Percentiles rank a stretch among this genome's conserved stretches.
Conservation (phyloP, 1,284 basidiomycete species). For the Moesziomyces sp. region DNA sequence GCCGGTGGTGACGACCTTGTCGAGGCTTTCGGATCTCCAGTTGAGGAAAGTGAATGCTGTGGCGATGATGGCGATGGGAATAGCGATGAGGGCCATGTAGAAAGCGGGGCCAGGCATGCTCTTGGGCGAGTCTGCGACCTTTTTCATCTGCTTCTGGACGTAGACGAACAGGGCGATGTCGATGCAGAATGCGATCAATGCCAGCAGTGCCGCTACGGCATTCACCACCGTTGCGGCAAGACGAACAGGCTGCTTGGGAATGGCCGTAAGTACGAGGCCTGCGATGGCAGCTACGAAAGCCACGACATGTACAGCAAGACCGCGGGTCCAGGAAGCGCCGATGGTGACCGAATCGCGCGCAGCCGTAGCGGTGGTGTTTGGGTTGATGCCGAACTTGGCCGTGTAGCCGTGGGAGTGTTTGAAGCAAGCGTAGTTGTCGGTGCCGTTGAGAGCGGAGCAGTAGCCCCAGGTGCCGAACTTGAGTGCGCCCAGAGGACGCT, state of each 20-base stretch:
- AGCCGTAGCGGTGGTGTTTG: conserved; percentile 8
- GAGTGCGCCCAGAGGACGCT: conserved; percentile 16
- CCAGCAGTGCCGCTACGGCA: conserved; percentile 12
- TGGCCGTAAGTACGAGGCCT: conserved; percentile 26
- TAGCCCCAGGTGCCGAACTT: conserved; percentile 50
- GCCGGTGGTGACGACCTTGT: conserved; percentile 12
- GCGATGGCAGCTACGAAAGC: conserved; percentile 32
- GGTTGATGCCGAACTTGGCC: conserved; percentile 32
- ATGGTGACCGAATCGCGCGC: conserved; percentile 22
- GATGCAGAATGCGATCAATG: conserved; percentile 31
- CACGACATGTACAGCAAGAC: conserved; percentile 46
- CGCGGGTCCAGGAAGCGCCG: conserved; percentile 37
- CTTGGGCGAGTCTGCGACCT: conserved; percentile 3
- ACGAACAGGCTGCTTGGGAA: conserved; percentile 22
- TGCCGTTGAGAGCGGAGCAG: conserved; percentile 29
- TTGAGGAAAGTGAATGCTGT: conserved; percentile 14
- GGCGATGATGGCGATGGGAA: conserved; percentile 19
- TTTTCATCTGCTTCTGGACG: conserved; percentile 26
- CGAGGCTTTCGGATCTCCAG: conserved; percentile 19
- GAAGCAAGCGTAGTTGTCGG: conserved; percentile 29
- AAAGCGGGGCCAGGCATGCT: conserved; percentile 32
- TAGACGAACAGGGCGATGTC: conserved; percentile 41
- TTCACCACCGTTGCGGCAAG: conserved; percentile 28
- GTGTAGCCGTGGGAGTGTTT: conserved; percentile 39
- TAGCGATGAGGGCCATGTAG: conserved; percentile 44